A percentile compares a stretch with the other conserved stretches of the same genome.
Conservation (phyloP, 805 yeast species). For the Tetrapisispora arboricola region DNA sequence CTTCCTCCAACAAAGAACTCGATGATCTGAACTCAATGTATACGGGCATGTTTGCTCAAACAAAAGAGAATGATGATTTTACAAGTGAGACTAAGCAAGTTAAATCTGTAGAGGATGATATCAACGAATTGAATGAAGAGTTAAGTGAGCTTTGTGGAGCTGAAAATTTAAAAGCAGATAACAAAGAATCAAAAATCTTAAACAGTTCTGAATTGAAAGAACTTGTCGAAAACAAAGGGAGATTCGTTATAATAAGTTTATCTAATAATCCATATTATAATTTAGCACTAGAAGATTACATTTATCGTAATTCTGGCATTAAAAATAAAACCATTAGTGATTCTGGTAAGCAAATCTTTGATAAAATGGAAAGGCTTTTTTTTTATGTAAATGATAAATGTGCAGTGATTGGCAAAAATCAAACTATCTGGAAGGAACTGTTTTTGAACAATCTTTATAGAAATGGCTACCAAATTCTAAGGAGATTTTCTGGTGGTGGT, state of each 20-base stretch:
- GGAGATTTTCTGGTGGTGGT: constrained; percentile 92
- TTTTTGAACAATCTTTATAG: constrained; percentile 46
- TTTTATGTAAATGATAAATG: constrained; percentile 73
- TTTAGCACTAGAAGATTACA: constrained; percentile 70
- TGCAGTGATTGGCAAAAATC: constrained; percentile 93
- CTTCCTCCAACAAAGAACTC: constrained; percentile 16
- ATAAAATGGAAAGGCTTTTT: constrained; percentile 42
- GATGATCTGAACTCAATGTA: constrained; percentile 30
- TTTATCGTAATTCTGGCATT: constrained; percentile 55
- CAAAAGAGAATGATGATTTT: background rate
- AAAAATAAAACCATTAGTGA: constrained; percentile 13
- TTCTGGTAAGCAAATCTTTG: constrained; percentile 7
- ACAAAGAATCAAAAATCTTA: background rate
- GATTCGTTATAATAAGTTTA: constrained; percentile 42
- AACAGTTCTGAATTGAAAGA: constrained; percentile 13
- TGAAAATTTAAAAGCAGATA: constrained; percentile 7
- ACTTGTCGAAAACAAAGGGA: constrained; percentile 34
- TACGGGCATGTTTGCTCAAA: constrained; percentile 26
- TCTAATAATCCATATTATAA: constrained; percentile 61
- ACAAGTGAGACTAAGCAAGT: background rate
- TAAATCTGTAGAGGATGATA: constrained; percentile 9
- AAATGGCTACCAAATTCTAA: constrained; percentile 50
- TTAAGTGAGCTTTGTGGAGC: constrained; percentile 22
- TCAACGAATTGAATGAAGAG: constrained; percentile 30
- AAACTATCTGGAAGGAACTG: constrained; percentile 86